phyloP scores from a whole-genome alignment of 768 basidiomycete species.

The Mycena indigotica region DNA sequence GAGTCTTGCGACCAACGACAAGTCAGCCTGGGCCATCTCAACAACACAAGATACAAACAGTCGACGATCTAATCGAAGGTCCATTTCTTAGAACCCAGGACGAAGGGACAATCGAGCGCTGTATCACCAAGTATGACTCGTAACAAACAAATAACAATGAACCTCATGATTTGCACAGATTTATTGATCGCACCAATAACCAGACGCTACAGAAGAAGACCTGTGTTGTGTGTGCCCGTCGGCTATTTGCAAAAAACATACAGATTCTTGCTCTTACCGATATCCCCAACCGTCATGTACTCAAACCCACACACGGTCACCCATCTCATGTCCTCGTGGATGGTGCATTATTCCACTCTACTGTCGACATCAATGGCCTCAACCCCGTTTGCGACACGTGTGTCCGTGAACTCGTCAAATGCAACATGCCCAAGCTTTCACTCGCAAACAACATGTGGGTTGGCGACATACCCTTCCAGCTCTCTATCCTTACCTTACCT shows the following conservation, averaged over 20 bases:
- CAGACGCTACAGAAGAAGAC: neutral
- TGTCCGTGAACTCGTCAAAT: neutral
- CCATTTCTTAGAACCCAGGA: neutral
- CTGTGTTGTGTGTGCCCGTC: neutral
- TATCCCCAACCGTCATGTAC: neutral
- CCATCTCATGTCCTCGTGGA: neutral
- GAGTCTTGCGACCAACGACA: no score
- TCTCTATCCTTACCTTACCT: slow-evolving; percentile 23
- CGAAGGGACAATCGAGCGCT: neutral
- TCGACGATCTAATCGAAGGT: neutral
- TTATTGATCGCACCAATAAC: neutral
- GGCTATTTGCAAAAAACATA: neutral
- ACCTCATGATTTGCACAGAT: neutral
- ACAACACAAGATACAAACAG: no score
- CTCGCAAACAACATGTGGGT: slow-evolving; percentile 31
- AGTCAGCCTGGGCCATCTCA: no score
- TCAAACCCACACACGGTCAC: neutral
- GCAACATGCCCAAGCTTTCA: neutral
- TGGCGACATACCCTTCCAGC: slow-evolving; percentile 20
- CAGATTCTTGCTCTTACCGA: neutral
- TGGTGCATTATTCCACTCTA: neutral
- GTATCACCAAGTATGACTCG: neutral
- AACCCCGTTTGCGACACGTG: neutral
- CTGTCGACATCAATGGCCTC: neutral
- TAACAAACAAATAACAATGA: neutral